These are phyloP conservation scores for Monilinia laxa DNA, from an alignment of 2,329 filamentous ascomycete genomes.

Conservation along the genomic window DNA sequence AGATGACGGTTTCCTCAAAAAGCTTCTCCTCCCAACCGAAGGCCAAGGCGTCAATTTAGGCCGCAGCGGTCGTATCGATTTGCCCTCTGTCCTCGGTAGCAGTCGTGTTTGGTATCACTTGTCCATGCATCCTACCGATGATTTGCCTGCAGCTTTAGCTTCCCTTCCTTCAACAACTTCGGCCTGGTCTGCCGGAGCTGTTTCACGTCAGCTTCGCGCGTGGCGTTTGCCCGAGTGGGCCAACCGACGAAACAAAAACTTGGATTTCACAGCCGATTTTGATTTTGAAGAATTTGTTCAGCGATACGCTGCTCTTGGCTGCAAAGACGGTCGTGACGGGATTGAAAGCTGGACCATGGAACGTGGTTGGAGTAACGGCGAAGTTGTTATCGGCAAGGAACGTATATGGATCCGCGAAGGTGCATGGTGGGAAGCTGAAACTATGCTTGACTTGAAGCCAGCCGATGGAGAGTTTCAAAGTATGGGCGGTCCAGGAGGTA, in stretches of 20 bases:
- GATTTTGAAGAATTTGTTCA: slow-evolving; percentile 88
- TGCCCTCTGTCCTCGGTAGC: slow-evolving; percentile 70
- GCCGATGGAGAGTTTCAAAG: slow-evolving; percentile 33
- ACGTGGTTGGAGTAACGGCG: slow-evolving; percentile 96
- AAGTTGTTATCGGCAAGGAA: slow-evolving; percentile 86
- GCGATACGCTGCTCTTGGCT: slow-evolving; percentile 80
- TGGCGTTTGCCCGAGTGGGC: slow-evolving; percentile 97
- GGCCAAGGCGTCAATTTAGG: slow-evolving; percentile 81
- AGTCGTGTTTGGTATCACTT: slow-evolving; percentile 96
- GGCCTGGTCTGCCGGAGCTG: slow-evolving; percentile 87
- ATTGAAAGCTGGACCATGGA: slow-evolving; percentile 94
- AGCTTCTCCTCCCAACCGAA: slow-evolving; percentile 74
- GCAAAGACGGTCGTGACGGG: slow-evolving; percentile 84
- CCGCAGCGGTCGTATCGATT: slow-evolving; percentile 73
- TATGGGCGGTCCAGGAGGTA: slow-evolving; percentile 9
- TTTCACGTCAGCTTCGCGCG: slow-evolving; percentile 87
- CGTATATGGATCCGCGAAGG: slow-evolving; percentile 93
- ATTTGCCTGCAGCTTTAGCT: slow-evolving; percentile 73
- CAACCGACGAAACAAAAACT: slow-evolving; percentile 82
- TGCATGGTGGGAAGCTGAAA: slow-evolving; percentile 97
- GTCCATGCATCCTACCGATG: slow-evolving; percentile 86
- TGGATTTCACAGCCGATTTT: slow-evolving; percentile 97
- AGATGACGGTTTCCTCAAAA: slow-evolving; percentile 77
- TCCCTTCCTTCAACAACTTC: slow-evolving; percentile 70
- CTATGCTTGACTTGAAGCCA: slow-evolving; percentile 83